Evolutionary conservation across 352 stramenopile genomes (phyloP).

Genomic region (Thalassiosira ordinaria): DNA sequence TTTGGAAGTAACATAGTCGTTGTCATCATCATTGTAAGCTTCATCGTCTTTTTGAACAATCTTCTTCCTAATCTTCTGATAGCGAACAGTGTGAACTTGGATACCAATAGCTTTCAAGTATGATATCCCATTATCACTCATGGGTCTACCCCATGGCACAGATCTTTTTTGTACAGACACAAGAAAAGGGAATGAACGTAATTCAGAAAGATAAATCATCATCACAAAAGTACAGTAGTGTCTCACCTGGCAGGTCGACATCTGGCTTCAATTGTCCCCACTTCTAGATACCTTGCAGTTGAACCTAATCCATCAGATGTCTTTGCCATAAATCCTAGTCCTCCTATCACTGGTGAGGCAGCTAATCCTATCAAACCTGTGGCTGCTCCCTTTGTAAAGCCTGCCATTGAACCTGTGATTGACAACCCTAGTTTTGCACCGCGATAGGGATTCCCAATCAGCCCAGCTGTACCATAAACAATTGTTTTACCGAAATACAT

Average conservation of each 20-base stretch:
- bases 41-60: constrained; percentile 37
- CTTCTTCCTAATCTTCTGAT: constrained; percentile 61
- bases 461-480: constrained; percentile 52
- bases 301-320: constrained; percentile 54
- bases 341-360: constrained; percentile 56
- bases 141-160: constrained; percentile 60
- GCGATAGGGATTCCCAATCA: constrained; percentile 66
- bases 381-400: constrained; percentile 51
- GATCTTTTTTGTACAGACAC: constrained; percentile 23
- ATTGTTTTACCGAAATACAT: constrained; percentile 50
- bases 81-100: constrained; percentile 66
- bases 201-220: constrained; percentile 18
- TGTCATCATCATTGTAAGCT: constrained; percentile 22
- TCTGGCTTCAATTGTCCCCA: constrained; percentile 57
- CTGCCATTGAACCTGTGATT: constrained; percentile 26
- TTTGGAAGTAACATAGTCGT: constrained; percentile 42
- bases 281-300: constrained; percentile 53
- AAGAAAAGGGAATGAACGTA: constrained; percentile 12
- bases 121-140: constrained; percentile 52
- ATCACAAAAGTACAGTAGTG: not conserved
- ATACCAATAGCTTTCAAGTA: constrained; percentile 74
- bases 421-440: constrained; percentile 38
- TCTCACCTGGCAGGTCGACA: constrained; percentile 57
- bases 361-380: constrained; percentile 55
- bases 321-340: constrained; percentile 64